Evolutionary conservation across 495 filamentous ascomycete species (phyloP).

Genomic region (Neurospora pannonica): DNA sequence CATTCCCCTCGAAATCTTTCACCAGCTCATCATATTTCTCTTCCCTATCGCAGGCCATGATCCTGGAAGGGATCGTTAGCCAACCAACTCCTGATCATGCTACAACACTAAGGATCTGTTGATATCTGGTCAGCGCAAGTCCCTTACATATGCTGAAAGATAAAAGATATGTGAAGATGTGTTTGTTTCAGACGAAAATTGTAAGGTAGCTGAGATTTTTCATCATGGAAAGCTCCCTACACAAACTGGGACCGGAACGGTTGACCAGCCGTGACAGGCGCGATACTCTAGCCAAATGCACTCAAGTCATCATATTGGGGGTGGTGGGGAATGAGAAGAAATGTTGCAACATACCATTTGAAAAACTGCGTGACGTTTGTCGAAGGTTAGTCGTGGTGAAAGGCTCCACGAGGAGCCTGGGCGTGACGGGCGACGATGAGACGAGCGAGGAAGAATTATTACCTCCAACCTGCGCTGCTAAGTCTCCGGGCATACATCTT

Average conservation of each 20-base stretch:
- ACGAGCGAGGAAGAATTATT: conserved; percentile 26
- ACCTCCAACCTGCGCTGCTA: conserved; percentile 93
- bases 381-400: conserved; percentile 1
- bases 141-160: conserved; percentile 5
- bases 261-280: conserved; percentile 27
- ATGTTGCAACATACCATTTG: conserved; percentile 10
- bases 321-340: conserved; percentile 3
- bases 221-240: conserved; percentile 69
- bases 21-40: conserved; percentile 71
- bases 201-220: conserved; percentile 95
- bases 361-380: conserved; percentile 13
- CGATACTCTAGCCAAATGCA: conserved; percentile 99
- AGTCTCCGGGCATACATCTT: conserved; percentile 94
- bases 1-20: conserved; percentile 66
- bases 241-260: conserved; percentile 30
- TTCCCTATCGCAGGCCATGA: conserved; percentile 87
- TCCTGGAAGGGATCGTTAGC: conserved; percentile 41
- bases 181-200: conserved; percentile 68
- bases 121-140: conserved; percentile 11
- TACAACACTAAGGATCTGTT: conserved; percentile 1
- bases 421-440: background rate
- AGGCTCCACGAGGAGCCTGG: background rate
- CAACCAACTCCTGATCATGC: conserved; percentile 1
- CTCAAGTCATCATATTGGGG: conserved; percentile 89
- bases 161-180: conserved; percentile 1